Percentiles rank a stretch among this genome's conserved stretches.
These are phyloP conservation scores for Chlorencoelia australis DNA, from an alignment of 2,329 filamentous ascomycete species.

Conservation along the genomic window DNA sequence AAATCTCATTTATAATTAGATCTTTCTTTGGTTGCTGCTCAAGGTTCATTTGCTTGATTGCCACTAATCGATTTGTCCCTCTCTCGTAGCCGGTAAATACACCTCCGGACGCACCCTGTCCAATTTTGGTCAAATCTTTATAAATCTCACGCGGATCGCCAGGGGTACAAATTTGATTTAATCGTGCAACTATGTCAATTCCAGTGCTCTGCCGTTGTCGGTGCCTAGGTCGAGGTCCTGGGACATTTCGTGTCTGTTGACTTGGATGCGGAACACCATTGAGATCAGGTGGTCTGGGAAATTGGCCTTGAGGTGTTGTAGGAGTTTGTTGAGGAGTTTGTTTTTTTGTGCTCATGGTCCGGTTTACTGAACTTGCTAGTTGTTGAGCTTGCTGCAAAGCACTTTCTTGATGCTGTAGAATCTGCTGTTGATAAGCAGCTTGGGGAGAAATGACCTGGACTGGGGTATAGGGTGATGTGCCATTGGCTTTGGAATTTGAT, in stretches of 20 bases:
- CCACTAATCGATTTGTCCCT: slow-evolving; percentile 76
- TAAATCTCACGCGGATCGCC: slow-evolving; percentile 86
- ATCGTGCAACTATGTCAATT: slow-evolving; percentile 70
- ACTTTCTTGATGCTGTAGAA: slow-evolving; percentile 74
- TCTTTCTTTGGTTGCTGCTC: slow-evolving; percentile 99
- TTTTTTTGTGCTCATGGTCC: slow-evolving; percentile 25
- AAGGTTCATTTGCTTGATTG: slow-evolving; percentile 99
- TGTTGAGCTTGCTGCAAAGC: slow-evolving; percentile 48
- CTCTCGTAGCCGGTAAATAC: slow-evolving; percentile 87
- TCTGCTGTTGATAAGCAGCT: slow-evolving; percentile 48
- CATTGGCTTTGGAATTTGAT: slow-evolving; percentile 56
- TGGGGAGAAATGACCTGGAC: slow-evolving; percentile 21
- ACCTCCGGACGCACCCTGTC: slow-evolving; percentile 91
- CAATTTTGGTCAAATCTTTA: slow-evolving; percentile 83
- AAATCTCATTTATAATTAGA: slow-evolving; percentile 95
- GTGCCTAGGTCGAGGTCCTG: slow-evolving; percentile 61
- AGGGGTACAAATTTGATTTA: slow-evolving; percentile 83
- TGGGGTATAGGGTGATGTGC: slow-evolving; percentile 29
- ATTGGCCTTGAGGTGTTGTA: slow-evolving; percentile 43
- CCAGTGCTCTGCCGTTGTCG: slow-evolving; percentile 69
- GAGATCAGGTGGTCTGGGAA: slow-evolving; percentile 27
- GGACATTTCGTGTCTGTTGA: slow-evolving; percentile 30
- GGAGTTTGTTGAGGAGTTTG: slow-evolving; percentile 37
- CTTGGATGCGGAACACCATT: slow-evolving; percentile 30
- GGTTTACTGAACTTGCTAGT: slow-evolving; percentile 7